Base-by-base conservation (phyloP, 257 asterid genomes). In the Prunella vulgaris region DNA sequence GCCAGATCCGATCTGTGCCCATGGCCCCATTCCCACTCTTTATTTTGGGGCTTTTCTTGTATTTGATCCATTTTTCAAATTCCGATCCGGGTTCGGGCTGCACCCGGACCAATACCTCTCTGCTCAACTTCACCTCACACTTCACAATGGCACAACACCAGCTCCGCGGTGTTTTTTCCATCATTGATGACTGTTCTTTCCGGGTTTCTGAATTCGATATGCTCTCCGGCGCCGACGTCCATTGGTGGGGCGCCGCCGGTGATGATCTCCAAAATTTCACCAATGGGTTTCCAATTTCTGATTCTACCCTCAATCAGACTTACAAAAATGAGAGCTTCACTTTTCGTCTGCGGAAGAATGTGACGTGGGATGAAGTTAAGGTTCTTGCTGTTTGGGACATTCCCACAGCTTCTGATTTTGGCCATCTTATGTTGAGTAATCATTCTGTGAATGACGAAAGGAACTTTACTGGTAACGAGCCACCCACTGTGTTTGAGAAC, bases 111-210 rank as follows among this genome's bases (percentile, higher is more conserved):
- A 84, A 83, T 24, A 68, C 90, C 74, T 77, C 91, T 25, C 82
- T 86, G 2, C 57, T 81, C 70, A 89, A 94, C 83, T 86, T 82
- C 86, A 86, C 93, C 37, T 88, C 96, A 57, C 87, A 86, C 70
- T 91, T 94, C 78, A 73, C 81, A 75, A 87, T 89, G 96, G 93
- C 80, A n/a, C 99, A 94, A 70, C 99, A 94, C 79, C 99, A 94
- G 81, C 85, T 94, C 67, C 93, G 99, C 8, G 99, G 97, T 14
- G 77, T 78, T 20, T 60, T 94, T 21, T 79, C 89, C 49, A 74
- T 94, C 44, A 48, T 86, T 7, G 90, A 91, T 27, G 89, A 79
- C 69, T 93, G 97, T 69, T 87, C 97, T 3, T 93, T 93, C 74
- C 75, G 78, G 56, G 96, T 93, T 72, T 84, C 93, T 20, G 80